A percentile compares a stretch with the other conserved stretches of the same genome.
These are phyloP conservation scores for Geosmithia morbida DNA, from an alignment of 2,329 filamentous ascomycete genomes.

Conservation along the genomic window DNA sequence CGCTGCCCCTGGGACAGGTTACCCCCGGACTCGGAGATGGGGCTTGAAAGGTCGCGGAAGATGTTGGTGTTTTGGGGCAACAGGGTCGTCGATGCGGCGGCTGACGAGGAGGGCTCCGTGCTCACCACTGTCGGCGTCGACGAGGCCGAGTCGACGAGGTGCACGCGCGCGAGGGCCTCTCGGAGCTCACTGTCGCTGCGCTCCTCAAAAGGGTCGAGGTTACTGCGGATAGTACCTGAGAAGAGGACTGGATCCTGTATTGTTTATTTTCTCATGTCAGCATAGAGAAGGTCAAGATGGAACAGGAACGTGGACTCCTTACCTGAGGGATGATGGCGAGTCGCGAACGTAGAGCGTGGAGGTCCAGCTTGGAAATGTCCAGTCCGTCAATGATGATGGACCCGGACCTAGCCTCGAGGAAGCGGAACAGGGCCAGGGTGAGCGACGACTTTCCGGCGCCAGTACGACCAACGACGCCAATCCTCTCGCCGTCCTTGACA, in stretches of 20 bases:
- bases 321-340: constrained; percentile 64
- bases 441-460: constrained; percentile 67
- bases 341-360: constrained; percentile 57
- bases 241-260: constrained; percentile 63
- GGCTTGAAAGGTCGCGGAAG: constrained; percentile 46
- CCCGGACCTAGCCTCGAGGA: constrained; percentile 54
- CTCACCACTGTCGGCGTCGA: constrained; percentile 14
- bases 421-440: constrained; percentile 64
- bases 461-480: constrained; percentile 67
- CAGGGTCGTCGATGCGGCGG: constrained; percentile 13
- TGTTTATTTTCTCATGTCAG: not conserved
- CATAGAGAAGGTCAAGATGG: not conserved
- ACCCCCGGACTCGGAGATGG: constrained; percentile 56
- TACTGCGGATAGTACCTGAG: constrained; percentile 61
- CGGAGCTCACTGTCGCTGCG: constrained; percentile 54
- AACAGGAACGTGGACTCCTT: constrained; percentile 3
- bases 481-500: constrained; percentile 50
- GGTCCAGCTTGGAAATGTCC: constrained; percentile 57
- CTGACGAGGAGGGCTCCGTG: constrained; percentile 17
- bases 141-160: constrained; percentile 37
- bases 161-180: constrained; percentile 56
- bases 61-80: constrained; percentile 44
- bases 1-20: constrained; percentile 67
- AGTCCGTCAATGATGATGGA: constrained; percentile 57
- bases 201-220: constrained; percentile 63